These are phyloP conservation scores for Lentinula guzmanii DNA, from an alignment of 768 basidiomycete genomes.

Conservation along the genomic window DNA sequence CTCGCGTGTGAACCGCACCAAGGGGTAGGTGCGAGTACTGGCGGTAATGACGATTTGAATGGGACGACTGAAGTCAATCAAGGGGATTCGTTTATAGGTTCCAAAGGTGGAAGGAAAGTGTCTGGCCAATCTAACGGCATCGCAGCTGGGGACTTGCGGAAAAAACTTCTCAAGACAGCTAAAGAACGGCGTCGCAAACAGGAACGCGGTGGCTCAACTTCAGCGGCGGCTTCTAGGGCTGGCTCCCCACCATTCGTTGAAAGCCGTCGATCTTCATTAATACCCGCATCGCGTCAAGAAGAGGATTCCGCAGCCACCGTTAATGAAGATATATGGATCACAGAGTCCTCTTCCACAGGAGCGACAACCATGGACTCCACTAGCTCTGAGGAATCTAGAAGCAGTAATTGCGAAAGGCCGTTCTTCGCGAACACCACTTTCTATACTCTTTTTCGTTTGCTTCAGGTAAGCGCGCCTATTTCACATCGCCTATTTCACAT, in stretches of 20 bases:
- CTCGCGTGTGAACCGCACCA: constrained; percentile 53
- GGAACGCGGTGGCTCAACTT: constrained; percentile 20
- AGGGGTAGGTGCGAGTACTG: neutral
- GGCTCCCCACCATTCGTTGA: constrained; percentile 29
- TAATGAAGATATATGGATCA: constrained; percentile 6
- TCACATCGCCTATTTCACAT: constrained; percentile 6
- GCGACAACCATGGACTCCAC: neutral
- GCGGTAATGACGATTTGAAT: constrained; percentile 33
- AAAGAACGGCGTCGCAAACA: constrained; percentile 46
- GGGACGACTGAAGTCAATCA: constrained; percentile 8
- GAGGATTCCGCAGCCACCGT: neutral
- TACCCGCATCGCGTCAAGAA: constrained; percentile 13
- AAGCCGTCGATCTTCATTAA: constrained; percentile 23
- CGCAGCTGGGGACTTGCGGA: constrained; percentile 65
- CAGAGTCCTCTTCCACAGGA: neutral
- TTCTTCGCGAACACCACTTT: constrained; percentile 93
- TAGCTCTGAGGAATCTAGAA: constrained; percentile 1
- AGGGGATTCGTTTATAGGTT: constrained; percentile 22
- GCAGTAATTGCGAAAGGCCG: constrained; percentile 25
- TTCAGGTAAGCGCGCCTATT: constrained; percentile 57
- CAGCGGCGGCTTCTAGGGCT: constrained; percentile 35
- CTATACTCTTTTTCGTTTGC: constrained; percentile 80
- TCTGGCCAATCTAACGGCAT: constrained; percentile 40
- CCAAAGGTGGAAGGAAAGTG: constrained; percentile 42
- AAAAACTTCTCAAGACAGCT: constrained; percentile 71